Evolutionary conservation across 441 rosid species (phyloP), one percentile per base, ranked within the genome.

Genomic region (Cnidoscolus chayamansa): DNA sequence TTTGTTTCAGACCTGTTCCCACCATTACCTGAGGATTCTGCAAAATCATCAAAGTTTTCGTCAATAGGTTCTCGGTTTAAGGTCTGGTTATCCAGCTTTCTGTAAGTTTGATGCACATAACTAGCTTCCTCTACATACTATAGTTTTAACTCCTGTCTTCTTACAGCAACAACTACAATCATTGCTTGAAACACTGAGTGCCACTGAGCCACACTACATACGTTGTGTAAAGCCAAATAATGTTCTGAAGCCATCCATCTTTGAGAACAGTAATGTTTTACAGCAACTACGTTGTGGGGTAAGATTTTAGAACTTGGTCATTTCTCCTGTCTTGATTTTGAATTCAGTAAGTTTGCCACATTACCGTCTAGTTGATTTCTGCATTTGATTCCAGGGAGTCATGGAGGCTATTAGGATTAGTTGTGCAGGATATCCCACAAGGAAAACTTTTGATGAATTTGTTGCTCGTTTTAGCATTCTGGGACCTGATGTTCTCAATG

Each of bases 391-490:
- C 61, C 77, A 96, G 99, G 99, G 98, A 53, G 99, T 96, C 76
- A 85, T 96, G 96, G 98, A 96, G 81, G 99, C 98, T 70, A 93
- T 96, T 77, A 87, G 99, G 84, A 96, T 96, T 77, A 96, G 98
- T 67, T 96, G 99, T 80, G 98, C 97, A 60, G 98, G 98, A 73
- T 96, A 84, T 84, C 98, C 99, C 51, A 89, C 97, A 69, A 84
- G 99, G 80, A 96, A 87, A 83, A 61, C 79, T 11, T 96, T 93
- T 80, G 75, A 76, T 68, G 98, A 96, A 78, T 93, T 96, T 77
- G 55, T 85, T 58, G 63, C 72, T 67, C 93, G 97, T 78, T 93
- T 96, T 82, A 71, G 83, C 63, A 82, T 93, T 59, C 76, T 96
- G 70, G 87, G 85, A 31, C 89, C 98, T 2, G 84, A 85, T 74